Conservation (phyloP, 2,329 filamentous ascomycete genomes). For the Myriangium duriaei region DNA sequence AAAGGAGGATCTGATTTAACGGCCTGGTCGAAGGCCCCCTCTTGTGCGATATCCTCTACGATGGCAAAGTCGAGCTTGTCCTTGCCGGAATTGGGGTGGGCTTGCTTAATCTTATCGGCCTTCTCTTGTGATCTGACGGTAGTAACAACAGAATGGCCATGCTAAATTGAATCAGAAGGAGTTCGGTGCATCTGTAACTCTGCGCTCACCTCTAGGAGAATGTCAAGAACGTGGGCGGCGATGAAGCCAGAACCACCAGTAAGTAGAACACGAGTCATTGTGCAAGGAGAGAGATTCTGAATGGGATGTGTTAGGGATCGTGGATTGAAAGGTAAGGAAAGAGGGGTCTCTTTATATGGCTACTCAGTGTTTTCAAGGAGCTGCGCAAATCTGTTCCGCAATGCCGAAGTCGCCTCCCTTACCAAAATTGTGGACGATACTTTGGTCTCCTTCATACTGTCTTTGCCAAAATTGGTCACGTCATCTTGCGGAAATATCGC, state of each 20-base stretch:
- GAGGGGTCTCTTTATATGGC: too few species aligned
- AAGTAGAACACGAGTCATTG: constrained; percentile 23
- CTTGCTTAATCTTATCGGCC: constrained; percentile 46
- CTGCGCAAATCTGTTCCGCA: too few species aligned
- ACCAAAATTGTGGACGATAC: too few species aligned
- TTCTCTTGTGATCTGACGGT: constrained; percentile 51
- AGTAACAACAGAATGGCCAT: constrained; percentile 47
- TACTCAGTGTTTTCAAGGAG: constrained; percentile 2
- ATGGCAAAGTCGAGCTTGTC: constrained; percentile 51
- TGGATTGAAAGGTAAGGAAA: not conserved
- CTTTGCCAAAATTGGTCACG: too few species aligned
- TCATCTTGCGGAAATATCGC: too few species aligned
- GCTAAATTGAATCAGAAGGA: constrained; percentile 3
- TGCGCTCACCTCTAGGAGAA: constrained; percentile 41
- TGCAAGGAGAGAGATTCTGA: constrained; percentile 2
- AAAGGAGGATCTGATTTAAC: constrained; percentile 52
- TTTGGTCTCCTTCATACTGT: too few species aligned
- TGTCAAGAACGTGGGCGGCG: constrained; percentile 50
- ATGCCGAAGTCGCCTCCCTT: too few species aligned
- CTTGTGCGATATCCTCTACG: constrained; percentile 59
- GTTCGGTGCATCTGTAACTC: constrained; percentile 9
- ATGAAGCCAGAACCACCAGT: constrained; percentile 51
- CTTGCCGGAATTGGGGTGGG: constrained; percentile 38
- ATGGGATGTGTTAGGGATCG: not conserved
- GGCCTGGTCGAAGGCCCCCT: constrained; percentile 53